Evolutionary conservation across 345 rosid genomes (phyloP).

Genomic region (Dipteronia sinensis): DNA sequence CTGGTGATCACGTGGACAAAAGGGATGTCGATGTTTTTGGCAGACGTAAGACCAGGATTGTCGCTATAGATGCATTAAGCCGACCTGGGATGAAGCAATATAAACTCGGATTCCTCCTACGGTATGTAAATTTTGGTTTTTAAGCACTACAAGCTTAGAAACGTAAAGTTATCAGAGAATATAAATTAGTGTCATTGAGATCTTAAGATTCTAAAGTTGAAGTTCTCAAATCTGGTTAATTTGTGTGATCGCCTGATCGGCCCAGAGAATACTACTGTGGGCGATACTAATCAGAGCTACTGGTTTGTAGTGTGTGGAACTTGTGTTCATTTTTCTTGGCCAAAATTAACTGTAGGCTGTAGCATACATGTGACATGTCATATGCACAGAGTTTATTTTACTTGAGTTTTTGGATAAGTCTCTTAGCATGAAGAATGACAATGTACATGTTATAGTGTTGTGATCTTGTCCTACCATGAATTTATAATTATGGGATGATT

Average conservation of each 20-base stretch:
- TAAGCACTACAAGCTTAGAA: too few species aligned
- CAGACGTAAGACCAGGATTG: slow-evolving; percentile 66
- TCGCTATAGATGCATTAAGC: slow-evolving; percentile 87
- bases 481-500: neutral
- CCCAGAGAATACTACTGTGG: neutral
- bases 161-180: too few species aligned
- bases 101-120: slow-evolving; percentile 46
- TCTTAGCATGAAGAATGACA: neutral
- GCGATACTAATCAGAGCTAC: neutral
- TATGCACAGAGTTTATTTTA: neutral
- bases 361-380: neutral
- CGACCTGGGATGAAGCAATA: slow-evolving; percentile 66
- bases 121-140: slow-evolving; percentile 47
- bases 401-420: neutral
- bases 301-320: neutral
- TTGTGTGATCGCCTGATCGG: neutral
- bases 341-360: too few species aligned
- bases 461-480: neutral
- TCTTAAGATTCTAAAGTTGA: neutral
- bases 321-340: neutral
- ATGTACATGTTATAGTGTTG: neutral
- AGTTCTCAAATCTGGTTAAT: neutral
- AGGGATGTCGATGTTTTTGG: slow-evolving; percentile 54
- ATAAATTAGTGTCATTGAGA: too few species aligned
- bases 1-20: slow-evolving; percentile 74